Evolutionary conservation across 2,329 filamentous ascomycete genomes (phyloP), one percentile per base, ranked within the genome.

Genomic region (Coleophoma cylindrospora): DNA sequence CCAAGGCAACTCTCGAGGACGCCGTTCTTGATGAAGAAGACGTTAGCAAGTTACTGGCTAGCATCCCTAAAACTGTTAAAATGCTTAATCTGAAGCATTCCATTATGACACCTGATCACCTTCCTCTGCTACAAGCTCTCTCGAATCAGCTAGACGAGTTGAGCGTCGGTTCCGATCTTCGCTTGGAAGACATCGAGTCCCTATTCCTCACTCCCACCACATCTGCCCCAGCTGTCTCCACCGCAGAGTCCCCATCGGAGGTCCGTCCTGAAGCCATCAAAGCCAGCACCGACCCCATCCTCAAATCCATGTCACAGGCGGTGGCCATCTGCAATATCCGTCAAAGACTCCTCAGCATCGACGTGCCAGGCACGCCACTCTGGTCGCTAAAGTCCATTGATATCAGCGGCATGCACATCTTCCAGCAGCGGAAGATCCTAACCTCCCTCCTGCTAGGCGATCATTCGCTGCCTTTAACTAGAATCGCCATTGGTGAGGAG

Each of bases 241-340:
- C 14, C 10, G 27, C 27, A 27, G 10, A 13, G n/a, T 50, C 32
- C 15, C 11, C 19, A 8, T 27, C 33, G 15, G 33, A 44, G 1
- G 13, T 13, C n/a, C 13, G 19, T 48, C 15, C 38, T 2, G 34
- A 22, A 19, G 14, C 40, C 12, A 17, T 32, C 13, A 52, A 51
- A 27, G 43, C 53, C 36, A 27, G 7, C 9, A 27, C 2, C 12
- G 49, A 45, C 5, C 36, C 27, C n/a, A 45, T 52, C 12, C 37
- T 58, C 1, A 48, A 50, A 9, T 50, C 56, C 2, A 53, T 59
- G 51, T 43, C 34, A 34, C 45, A 52, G n/a, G 54, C 57, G 3
- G 43, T 60, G 33, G 53, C 57, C 3, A 45, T 54, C 3, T 57
- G 56, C 43, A 55, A 55, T 32, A 34, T 60, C 15, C 51, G 50